phyloP scores from a whole-genome alignment of 129 eudicot species.

The Daucus carota region DNA sequence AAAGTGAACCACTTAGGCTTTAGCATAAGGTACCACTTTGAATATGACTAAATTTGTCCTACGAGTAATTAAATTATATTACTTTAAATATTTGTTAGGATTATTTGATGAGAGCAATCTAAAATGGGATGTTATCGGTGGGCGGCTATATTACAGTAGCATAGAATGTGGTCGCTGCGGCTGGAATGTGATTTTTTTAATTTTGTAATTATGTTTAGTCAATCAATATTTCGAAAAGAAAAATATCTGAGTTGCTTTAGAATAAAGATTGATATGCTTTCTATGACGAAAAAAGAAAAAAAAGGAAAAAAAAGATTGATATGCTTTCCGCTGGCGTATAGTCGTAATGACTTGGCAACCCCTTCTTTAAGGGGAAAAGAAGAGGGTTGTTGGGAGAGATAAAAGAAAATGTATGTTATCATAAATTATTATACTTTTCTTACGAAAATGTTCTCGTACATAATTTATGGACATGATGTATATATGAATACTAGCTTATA shows the following conservation, averaged over 20 bases:
- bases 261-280: too few species aligned
- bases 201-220: neutral
- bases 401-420: too few species aligned
- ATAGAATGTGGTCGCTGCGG: neutral
- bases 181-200: neutral
- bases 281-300: too few species aligned
- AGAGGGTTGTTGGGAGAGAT: too few species aligned
- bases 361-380: neutral
- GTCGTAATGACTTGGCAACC: neutral
- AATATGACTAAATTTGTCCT: neutral
- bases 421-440: too few species aligned
- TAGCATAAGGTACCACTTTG: neutral
- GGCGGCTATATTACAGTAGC: neutral
- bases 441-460: too few species aligned
- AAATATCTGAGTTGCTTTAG: neutral
- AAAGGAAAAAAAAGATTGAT: too few species aligned
- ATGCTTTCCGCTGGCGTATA: neutral
- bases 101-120: neutral
- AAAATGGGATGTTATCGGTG: neutral
- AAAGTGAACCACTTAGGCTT: neutral
- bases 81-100: too few species aligned
- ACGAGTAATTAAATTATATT: neutral
- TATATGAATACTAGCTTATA: too few species aligned
- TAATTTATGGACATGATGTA: too few species aligned
- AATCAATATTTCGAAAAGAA: too few species aligned